Percentiles rank a stretch among this genome's conserved stretches.
These are phyloP conservation scores for Canariomyces notabilis DNA, from an alignment of 2,329 filamentous ascomycete species.

Conservation along the genomic window DNA sequence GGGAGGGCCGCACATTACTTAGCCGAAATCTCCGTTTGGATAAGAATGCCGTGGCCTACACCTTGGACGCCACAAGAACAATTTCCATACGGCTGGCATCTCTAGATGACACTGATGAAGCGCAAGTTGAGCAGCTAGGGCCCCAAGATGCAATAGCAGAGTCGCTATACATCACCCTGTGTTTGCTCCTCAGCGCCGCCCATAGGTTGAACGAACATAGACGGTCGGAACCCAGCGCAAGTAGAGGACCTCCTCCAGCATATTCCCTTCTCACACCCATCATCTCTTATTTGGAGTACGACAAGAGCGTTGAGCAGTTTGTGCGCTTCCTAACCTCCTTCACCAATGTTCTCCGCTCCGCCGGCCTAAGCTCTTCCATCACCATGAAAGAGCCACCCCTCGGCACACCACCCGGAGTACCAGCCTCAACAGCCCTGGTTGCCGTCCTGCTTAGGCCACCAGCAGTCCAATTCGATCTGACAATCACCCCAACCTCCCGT, in stretches of 20 bases:
- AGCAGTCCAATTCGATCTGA: constrained; percentile 39
- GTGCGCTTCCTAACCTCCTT: constrained; percentile 41
- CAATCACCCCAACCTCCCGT: constrained; percentile 39
- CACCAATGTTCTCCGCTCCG: constrained; percentile 39
- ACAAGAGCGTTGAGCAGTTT: constrained; percentile 36
- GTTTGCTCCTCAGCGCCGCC: constrained; percentile 71
- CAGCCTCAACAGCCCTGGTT: constrained; percentile 42
- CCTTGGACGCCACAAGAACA: constrained; percentile 47
- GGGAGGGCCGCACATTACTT: constrained; percentile 70
- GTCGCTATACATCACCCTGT: constrained; percentile 60
- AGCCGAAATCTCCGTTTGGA: constrained; percentile 65
- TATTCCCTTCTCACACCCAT: constrained; percentile 49
- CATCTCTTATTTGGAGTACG: constrained; percentile 44
- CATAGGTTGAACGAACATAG: constrained; percentile 70
- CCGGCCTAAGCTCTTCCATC: constrained; percentile 41
- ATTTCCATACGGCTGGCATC: constrained; percentile 65
- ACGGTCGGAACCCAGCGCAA: constrained; percentile 53
- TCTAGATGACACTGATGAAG: constrained; percentile 43
- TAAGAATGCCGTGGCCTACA: constrained; percentile 52
- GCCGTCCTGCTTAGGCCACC: constrained; percentile 40
- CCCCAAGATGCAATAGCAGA: constrained; percentile 54
- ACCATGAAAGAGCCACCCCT: constrained; percentile 37
- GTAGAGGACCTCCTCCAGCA: constrained; percentile 36
- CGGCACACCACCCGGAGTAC: constrained; percentile 20
- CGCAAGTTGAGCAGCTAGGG: constrained; percentile 27